Evolutionary conservation across 202 grass and related monocot genomes (phyloP).

Genomic region (Cymbopogon flexuosus): DNA sequence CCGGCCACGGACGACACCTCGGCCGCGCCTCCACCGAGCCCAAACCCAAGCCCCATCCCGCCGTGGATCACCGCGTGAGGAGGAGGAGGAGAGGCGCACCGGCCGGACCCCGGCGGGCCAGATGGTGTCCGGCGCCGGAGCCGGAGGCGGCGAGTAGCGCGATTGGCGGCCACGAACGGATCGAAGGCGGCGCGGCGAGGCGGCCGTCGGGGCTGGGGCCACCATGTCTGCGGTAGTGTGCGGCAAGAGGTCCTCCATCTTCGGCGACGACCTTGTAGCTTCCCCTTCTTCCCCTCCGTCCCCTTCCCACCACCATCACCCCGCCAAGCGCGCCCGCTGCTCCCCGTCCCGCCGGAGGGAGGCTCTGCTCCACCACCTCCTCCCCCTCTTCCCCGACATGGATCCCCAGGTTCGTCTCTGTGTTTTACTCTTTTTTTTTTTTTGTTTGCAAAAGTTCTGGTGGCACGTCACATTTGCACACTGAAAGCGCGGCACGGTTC

Average conservation of each 20-base stretch:
- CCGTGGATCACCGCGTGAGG: constrained; percentile 44
- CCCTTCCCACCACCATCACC: constrained; percentile 30
- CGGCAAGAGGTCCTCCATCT: constrained; percentile 98
- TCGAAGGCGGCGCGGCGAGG: constrained; percentile 31
- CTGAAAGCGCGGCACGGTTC: background rate
- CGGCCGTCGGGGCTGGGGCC: constrained; percentile 16
- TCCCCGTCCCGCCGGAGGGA: constrained; percentile 44
- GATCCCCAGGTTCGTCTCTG: constrained; percentile 56
- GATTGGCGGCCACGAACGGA: constrained; percentile 45
- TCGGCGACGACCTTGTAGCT: constrained; percentile 69
- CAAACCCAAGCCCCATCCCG: constrained; percentile 14
- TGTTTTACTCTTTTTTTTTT: background rate
- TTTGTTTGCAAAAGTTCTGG: background rate
- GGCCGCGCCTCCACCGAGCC: background rate
- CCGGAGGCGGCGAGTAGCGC: constrained; percentile 36
- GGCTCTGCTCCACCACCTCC: constrained; percentile 44
- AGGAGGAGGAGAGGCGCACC: constrained; percentile 2
- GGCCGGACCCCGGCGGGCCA: constrained; percentile 31
- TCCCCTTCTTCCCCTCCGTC: constrained; percentile 54
- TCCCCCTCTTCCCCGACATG: constrained; percentile 68
- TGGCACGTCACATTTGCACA: background rate
- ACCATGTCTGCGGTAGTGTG: constrained; percentile 99
- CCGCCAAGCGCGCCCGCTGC: constrained; percentile 75
- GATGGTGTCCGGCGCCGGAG: constrained; percentile 39
- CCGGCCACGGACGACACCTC: background rate